These are phyloP conservation scores for Escovopsis sp. DNA, from an alignment of 2,329 filamentous ascomycete species.

Conservation along the genomic window DNA sequence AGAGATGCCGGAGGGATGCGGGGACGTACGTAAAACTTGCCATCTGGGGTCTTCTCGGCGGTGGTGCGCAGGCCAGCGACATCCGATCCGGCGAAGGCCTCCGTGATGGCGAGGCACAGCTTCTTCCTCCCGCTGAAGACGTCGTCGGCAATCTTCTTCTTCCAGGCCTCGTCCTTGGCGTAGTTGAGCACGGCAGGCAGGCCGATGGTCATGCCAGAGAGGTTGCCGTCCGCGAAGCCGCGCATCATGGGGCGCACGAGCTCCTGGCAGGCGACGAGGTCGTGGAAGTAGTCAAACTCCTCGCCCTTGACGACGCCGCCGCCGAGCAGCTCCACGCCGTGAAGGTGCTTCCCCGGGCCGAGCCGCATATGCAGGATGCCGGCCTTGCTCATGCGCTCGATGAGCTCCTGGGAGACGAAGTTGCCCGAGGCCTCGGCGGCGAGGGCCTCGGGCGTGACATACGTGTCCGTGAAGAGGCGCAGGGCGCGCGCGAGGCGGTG, in stretches of 20 bases:
- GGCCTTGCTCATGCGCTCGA: constrained; percentile 60
- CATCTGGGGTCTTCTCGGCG: constrained; percentile 59
- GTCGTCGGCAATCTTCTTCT: constrained; percentile 52
- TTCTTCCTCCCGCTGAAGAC: constrained; percentile 72
- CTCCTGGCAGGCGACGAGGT: constrained; percentile 63
- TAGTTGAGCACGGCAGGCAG: constrained; percentile 70
- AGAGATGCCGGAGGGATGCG: no score
- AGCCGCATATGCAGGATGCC: constrained; percentile 70
- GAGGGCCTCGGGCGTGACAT: constrained; percentile 60
- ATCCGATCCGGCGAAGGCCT: constrained; percentile 70
- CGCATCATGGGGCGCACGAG: constrained; percentile 53
- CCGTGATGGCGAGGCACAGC: constrained; percentile 75
- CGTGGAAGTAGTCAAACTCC: constrained; percentile 80
- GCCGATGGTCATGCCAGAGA: constrained; percentile 75
- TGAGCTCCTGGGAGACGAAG: constrained; percentile 55
- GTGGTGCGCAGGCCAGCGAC: constrained; percentile 69
- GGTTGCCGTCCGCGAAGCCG: constrained; percentile 75
- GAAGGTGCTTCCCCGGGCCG: constrained; percentile 67
- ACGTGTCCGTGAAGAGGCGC: constrained; percentile 55
- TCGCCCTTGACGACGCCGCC: constrained; percentile 57
- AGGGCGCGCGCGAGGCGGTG: constrained; percentile 51
- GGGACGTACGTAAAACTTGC: constrained; percentile 51
- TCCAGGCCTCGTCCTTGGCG: constrained; percentile 50
- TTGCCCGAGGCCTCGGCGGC: constrained; percentile 61
- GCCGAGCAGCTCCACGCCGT: constrained; percentile 48